Evolutionary conservation across 2,329 filamentous ascomycete species (phyloP).

Genomic region (Chalaropsis ovoidea): DNA sequence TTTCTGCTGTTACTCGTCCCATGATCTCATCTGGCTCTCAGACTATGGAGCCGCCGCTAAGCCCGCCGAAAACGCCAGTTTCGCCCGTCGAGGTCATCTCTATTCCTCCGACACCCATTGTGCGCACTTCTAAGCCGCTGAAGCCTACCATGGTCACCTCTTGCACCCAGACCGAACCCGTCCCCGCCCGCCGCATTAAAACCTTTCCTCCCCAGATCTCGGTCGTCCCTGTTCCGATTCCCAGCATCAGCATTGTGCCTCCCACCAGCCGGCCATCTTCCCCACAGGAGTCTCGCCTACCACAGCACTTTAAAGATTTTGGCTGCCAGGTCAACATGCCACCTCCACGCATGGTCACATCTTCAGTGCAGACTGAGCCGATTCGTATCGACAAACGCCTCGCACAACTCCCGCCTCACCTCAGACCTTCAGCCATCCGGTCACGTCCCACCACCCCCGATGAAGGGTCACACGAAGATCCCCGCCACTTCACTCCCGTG

Average conservation of each 20-base stretch:
- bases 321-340: slow-evolving; percentile 61
- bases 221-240: slow-evolving; percentile 48
- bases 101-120: slow-evolving; percentile 34
- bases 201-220: slow-evolving; percentile 29
- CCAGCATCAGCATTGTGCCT: slow-evolving; percentile 84
- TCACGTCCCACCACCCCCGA: slow-evolving; percentile 50
- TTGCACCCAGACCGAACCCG: slow-evolving; percentile 53
- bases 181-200: slow-evolving; percentile 28
- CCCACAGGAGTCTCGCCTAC: slow-evolving; percentile 60
- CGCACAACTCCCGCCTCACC: slow-evolving; percentile 62
- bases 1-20: slow-evolving; percentile 24
- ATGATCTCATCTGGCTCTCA: slow-evolving; percentile 60
- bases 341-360: slow-evolving; percentile 31
- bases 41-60: slow-evolving; percentile 52
- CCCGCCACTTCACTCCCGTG: slow-evolving; percentile 42
- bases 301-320: slow-evolving; percentile 73
- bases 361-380: slow-evolving; percentile 69
- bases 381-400: slow-evolving; percentile 74
- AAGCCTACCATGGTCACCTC: slow-evolving; percentile 41
- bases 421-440: slow-evolving; percentile 66
- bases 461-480: slow-evolving; percentile 30
- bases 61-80: slow-evolving; percentile 55
- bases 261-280: slow-evolving; percentile 75
- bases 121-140: slow-evolving; percentile 27
- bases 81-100: slow-evolving; percentile 36